Evolutionary conservation across 176 grass and related monocot genomes (phyloP), one percentile per base, ranked within the genome.

Genomic region (Aechmea fasciata): DNA sequence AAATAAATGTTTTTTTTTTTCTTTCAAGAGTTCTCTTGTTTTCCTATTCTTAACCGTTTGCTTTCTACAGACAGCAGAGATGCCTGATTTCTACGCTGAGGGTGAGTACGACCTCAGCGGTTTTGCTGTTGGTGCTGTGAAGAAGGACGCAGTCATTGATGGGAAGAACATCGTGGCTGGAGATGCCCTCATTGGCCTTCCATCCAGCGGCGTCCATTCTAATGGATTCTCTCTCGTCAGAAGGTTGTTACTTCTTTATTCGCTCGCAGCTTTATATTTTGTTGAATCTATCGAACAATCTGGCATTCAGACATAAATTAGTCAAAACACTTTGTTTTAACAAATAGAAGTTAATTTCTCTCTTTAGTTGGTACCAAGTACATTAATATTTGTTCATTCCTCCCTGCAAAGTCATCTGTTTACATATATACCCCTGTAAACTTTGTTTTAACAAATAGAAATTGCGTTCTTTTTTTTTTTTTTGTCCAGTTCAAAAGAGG

Each of bases 51-150:
- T 55, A 47, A 24, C 3, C 13, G 50, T 52, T 76, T 18, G 41
- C 48, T 2, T 61, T 73, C n/a, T 48, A 15, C 81, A 99, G 94
- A 99, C 90, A 9, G 94, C 94, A 67, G 94, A 99, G 81, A 99
- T 99, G 94, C 94, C 94, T 72, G 90, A 13, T 90, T 99, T 99
- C 63, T 99, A 99, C 79, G 78, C 73, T 1, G 63, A 81, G 2
- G 94, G 94, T 72, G 94, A 99, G 84, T 93, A 99, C 47, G 94
- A 99, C 79, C 64, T 99, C 1, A 99, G 90, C 79, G 89, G 94
- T 18, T 99, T 90, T 80, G 94, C 94, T 69, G 89, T 99, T 69
- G 94, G 90, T 66, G 23, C 49, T 29, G 89, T 99, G n/a, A 87
- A 99, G 62, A 90, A 93, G 77, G 89, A 88, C 52, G 64, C 81